Evolutionary conservation across 176 grass and related monocot species (phyloP).

Genomic region (Oryza meridionalis): DNA sequence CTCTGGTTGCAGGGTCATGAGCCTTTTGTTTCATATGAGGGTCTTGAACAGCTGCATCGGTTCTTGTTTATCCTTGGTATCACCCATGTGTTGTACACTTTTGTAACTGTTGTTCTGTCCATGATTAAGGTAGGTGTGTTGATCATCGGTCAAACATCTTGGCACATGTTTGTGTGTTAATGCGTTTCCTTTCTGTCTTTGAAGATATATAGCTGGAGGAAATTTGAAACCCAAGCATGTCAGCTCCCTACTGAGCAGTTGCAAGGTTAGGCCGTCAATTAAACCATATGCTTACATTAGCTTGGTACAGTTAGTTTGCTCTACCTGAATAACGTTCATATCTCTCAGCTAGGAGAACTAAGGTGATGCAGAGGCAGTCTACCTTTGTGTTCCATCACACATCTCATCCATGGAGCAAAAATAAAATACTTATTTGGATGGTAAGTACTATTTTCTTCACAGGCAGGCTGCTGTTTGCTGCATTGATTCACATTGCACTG

Average conservation of each 20-base stretch:
- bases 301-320: neutral
- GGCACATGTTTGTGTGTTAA: neutral
- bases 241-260: conserved; percentile 67
- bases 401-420: conserved; percentile 99
- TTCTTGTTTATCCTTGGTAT: conserved; percentile 95
- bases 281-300: conserved; percentile 9
- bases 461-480: neutral
- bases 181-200: neutral
- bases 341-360: conserved; percentile 73
- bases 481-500: neutral
- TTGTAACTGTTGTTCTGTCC: conserved; percentile 85
- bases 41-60: conserved; percentile 86
- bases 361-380: conserved; percentile 82
- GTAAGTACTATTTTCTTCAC: conserved; percentile 36
- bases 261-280: conserved; percentile 59
- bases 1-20: conserved; percentile 74
- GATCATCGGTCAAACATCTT: neutral
- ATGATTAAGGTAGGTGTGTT: conserved; percentile 78
- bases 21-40: conserved; percentile 89
- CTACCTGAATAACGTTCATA: conserved; percentile 4
- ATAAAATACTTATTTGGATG: conserved; percentile 97
- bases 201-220: conserved; percentile 99
- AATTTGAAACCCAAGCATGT: conserved; percentile 77
- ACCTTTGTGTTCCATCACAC: conserved; percentile 90
- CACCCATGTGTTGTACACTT: conserved; percentile 91